Conservation (phyloP, 768 basidiomycete genomes). For the Termitomyces sp. region DNA sequence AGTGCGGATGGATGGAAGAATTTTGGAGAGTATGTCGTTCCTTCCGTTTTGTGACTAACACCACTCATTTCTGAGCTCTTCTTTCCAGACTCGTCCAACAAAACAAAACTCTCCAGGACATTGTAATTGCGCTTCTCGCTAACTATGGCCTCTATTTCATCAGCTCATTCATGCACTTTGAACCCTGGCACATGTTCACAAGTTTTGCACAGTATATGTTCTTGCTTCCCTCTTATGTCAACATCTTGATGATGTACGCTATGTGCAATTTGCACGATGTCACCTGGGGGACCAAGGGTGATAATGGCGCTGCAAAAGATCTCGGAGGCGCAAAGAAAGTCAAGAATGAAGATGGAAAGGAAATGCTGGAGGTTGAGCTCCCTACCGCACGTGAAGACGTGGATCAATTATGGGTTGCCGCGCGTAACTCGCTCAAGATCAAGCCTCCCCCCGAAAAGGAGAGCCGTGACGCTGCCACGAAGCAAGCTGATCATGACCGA, state of each 20-base stretch:
- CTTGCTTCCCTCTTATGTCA: slow-evolving; percentile 71
- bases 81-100: slow-evolving; percentile 48
- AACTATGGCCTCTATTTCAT: slow-evolving; percentile 85
- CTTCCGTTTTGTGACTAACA: not conserved
- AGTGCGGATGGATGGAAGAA: slow-evolving; percentile 71
- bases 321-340: slow-evolving; percentile 89
- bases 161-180: slow-evolving; percentile 81
- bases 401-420: slow-evolving; percentile 81
- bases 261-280: slow-evolving; percentile 93
- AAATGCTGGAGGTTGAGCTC: slow-evolving; percentile 81
- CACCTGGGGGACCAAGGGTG: slow-evolving; percentile 91
- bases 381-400: slow-evolving; percentile 83
- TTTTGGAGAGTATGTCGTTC: slow-evolving; percentile 53
- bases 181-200: slow-evolving; percentile 98
- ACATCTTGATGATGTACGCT: slow-evolving; percentile 91
- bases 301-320: slow-evolving; percentile 84
- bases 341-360: slow-evolving; percentile 79
- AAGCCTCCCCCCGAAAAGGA: slow-evolving; percentile 72
- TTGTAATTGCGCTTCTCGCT: slow-evolving; percentile 73
- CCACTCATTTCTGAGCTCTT: not conserved
- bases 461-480: slow-evolving; percentile 82
- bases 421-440: slow-evolving; percentile 60
- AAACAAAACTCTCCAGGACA: slow-evolving; percentile 74
- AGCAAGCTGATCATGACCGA: slow-evolving; percentile 83
- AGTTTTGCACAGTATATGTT: slow-evolving; percentile 91